Base-by-base conservation (phyloP, 2,329 filamentous ascomycete genomes). In the Aspergillus luchuensis region DNA sequence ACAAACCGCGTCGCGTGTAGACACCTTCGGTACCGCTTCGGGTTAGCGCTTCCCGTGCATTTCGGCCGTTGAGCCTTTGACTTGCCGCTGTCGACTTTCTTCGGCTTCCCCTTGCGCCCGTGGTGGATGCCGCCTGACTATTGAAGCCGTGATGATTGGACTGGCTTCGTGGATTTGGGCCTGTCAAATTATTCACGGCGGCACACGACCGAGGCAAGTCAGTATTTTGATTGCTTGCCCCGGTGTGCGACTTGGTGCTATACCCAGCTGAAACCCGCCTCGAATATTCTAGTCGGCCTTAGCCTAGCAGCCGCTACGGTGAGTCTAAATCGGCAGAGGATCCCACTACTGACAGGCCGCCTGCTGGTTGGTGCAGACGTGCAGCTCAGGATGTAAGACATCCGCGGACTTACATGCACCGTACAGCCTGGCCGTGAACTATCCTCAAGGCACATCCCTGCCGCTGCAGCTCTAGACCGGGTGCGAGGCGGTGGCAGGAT, bases 11-110 rank as follows among this genome's bases (percentile, higher is more conserved):
- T 30, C 50, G 50, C 30, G 50, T 21, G 50, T 38, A 39, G 23
- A 28, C 28, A 13, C 33, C 36, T 4, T 39, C 43, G 25, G 6
- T 49, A 13, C 60, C 39, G 15, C 48, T 52, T 49, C 5, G 13
- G 56, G 60, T 36, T 62, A 59, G 60, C 36, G 23, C 38, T 51
- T 54, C 60, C 56, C 38, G 25, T 59, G 36, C 47, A 59, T 36
- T 56, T 62, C 60, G 57, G 57, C 52, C 60, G 57, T 62, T 62
- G 41, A 21, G 53, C 25, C 33, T 36, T 56, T 47, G 53, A 56
- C 53, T 47, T 56, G 53, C 30, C 21, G 52, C 52, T 43, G 38
- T 55, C 51, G 51, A 54, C 33, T 41, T 43, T 19, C n/a, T 17
- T 55, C 51, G 51, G 41, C 33, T 41, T 43, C 17, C n/a, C n/a